These are phyloP conservation scores for Neolentinus lepideus DNA, from an alignment of 1,284 basidiomycete genomes.

Conservation along the genomic window DNA sequence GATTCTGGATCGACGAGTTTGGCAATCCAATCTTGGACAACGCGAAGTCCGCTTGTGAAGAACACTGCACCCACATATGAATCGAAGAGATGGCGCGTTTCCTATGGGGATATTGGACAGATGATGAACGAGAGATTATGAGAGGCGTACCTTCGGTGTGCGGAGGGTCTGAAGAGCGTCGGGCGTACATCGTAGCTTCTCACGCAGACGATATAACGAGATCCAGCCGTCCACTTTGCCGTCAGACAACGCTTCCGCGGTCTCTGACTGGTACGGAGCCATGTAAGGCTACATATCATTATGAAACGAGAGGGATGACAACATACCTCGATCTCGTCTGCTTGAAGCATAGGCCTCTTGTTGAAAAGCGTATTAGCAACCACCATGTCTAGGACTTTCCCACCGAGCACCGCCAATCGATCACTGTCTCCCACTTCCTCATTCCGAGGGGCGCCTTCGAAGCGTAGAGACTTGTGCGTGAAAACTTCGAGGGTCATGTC, in stretches of 20 bases:
- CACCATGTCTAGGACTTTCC: constrained; percentile 39
- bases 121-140: constrained; percentile 10
- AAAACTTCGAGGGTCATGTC: constrained; percentile 58
- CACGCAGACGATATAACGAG: constrained; percentile 44
- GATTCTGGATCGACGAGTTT: constrained; percentile 38
- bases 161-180: constrained; percentile 31
- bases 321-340: constrained; percentile 42
- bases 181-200: constrained; percentile 49
- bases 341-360: constrained; percentile 44
- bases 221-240: constrained; percentile 52
- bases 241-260: constrained; percentile 30
- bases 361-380: constrained; percentile 45
- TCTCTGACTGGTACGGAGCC: constrained; percentile 25
- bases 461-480: constrained; percentile 57
- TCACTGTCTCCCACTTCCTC: constrained; percentile 51
- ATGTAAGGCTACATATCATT: constrained; percentile 11
- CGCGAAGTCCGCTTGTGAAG: constrained; percentile 41
- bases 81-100: constrained; percentile 49
- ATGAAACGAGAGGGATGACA: neutral
- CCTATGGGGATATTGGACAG: constrained; percentile 29
- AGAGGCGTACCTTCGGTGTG: constrained; percentile 38
- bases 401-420: constrained; percentile 48
- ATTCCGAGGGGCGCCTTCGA: constrained; percentile 28
- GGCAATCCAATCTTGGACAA: constrained; percentile 53
- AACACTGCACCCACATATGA: constrained; percentile 65